Conservation (phyloP, 2,329 filamentous ascomycete species). For the Fusarium palustre region DNA sequence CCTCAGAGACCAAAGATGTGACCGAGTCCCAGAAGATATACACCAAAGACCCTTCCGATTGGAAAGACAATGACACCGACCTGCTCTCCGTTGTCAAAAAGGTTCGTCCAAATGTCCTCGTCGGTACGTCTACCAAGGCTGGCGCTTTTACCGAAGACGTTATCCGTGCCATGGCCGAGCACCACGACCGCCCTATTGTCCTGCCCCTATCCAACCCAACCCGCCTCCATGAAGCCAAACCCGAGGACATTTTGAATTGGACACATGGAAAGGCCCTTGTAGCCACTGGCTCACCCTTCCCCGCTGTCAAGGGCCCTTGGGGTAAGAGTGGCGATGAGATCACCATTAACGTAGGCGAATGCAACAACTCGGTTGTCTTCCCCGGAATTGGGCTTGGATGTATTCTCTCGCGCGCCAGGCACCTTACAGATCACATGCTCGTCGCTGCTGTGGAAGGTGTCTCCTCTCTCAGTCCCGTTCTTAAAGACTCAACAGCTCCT, state of each 20-base stretch:
- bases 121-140: conserved; percentile 85
- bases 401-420: conserved; percentile 74
- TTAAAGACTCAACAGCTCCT: conserved; percentile 71
- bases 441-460: conserved; percentile 82
- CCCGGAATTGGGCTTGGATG: conserved; percentile 86
- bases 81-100: conserved; percentile 75
- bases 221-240: conserved; percentile 82
- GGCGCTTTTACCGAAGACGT: conserved; percentile 80
- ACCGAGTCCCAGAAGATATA: conserved; percentile 76
- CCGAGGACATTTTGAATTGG: conserved; percentile 81
- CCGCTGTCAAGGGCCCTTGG: conserved; percentile 73
- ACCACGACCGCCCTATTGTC: conserved; percentile 78
- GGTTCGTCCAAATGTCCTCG: conserved; percentile 82
- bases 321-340: conserved; percentile 59
- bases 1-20: conserved; percentile 68
- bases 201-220: conserved; percentile 90
- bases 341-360: conserved; percentile 73
- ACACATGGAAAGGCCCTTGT: conserved; percentile 81
- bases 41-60: conserved; percentile 72
- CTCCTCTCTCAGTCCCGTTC: conserved; percentile 76
- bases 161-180: conserved; percentile 78
- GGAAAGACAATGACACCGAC: conserved; percentile 66
- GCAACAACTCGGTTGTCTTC: conserved; percentile 89
- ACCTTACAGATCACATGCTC: conserved; percentile 82
- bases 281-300: conserved; percentile 86